These are phyloP conservation scores for Xylaria sp. DNA, from an alignment of 2,329 filamentous ascomycete genomes.

Conservation along the genomic window DNA sequence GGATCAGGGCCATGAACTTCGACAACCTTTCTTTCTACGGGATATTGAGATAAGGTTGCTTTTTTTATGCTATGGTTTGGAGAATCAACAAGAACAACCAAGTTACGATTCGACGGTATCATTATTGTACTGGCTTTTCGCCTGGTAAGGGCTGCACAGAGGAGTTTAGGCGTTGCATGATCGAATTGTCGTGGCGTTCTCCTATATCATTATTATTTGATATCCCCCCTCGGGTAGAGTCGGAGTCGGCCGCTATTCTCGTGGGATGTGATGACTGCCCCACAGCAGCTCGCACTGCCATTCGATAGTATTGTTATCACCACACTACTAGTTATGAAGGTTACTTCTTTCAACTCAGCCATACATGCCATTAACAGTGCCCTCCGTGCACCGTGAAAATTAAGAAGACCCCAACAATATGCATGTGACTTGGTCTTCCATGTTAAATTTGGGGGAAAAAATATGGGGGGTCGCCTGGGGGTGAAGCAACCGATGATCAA, in stretches of 20 bases:
- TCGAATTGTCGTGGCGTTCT: slow-evolving; percentile 12
- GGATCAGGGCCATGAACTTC: slow-evolving; percentile 35
- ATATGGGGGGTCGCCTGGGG: not conserved
- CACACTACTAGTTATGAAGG: slow-evolving; percentile 14
- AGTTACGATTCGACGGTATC: slow-evolving; percentile 33
- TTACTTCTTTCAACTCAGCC: slow-evolving; percentile 11
- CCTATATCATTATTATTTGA: slow-evolving; percentile 27
- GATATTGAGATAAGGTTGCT: slow-evolving; percentile 24
- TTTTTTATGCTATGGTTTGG: slow-evolving; percentile 27
- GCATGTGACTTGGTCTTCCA: not conserved
- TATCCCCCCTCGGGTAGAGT: slow-evolving; percentile 20
- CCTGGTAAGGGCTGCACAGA: not conserved
- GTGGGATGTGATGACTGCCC: not conserved
- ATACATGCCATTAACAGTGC: slow-evolving; percentile 13
- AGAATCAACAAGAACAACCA: slow-evolving; percentile 29
- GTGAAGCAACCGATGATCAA: not conserved
- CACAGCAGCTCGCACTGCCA: not conserved
- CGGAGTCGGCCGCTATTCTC: slow-evolving; percentile 6
- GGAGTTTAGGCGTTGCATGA: slow-evolving; percentile 23
- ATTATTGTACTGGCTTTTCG: slow-evolving; percentile 27
- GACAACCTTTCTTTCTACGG: slow-evolving; percentile 30
- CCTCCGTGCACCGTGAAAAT: slow-evolving; percentile 9
- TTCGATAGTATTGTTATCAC: slow-evolving; percentile 13
- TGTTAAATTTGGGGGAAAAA: too few species aligned
- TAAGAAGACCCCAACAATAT: not conserved